Conservation (phyloP, 495 filamentous ascomycete species). For the Barbatosphaeria neglecta region DNA sequence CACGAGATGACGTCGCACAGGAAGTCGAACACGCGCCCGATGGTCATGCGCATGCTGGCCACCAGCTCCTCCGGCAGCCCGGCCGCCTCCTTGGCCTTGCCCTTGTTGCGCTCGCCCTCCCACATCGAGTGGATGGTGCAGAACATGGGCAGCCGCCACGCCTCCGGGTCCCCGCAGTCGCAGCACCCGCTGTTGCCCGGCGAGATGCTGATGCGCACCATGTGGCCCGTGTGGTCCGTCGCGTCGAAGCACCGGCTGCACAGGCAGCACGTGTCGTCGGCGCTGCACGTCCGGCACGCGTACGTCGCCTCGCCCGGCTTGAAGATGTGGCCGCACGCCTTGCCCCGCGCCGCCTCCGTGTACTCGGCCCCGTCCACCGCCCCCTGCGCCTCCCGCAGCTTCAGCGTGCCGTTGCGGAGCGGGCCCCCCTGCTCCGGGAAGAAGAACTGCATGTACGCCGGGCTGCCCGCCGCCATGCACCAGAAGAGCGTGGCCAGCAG, state of each 20-base stretch:
- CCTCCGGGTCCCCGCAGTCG: constrained; percentile 91
- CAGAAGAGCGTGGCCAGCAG: constrained; percentile 73
- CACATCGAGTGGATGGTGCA: constrained; percentile 83
- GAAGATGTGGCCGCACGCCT: constrained; percentile 96
- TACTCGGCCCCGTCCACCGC: constrained; percentile 89
- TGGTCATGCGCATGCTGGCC: constrained; percentile 66
- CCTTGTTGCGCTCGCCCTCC: constrained; percentile 41
- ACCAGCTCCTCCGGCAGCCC: constrained; percentile 61
- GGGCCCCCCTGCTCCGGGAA: constrained; percentile 58
- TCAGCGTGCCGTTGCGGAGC: constrained; percentile 51
- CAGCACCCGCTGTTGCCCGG: constrained; percentile 90
- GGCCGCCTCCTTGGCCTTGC: constrained; percentile 49
- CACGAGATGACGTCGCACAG: constrained; percentile 96
- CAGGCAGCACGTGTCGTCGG: constrained; percentile 76
- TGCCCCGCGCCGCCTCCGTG: constrained; percentile 80
- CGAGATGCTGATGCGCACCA: constrained; percentile 74
- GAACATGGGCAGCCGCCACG: constrained; percentile 76
- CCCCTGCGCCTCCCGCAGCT: constrained; percentile 76
- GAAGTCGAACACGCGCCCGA: constrained; percentile 79
- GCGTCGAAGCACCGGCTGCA: constrained; percentile 89
- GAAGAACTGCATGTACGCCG: constrained; percentile 59
- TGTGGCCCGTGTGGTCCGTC: constrained; percentile 89
- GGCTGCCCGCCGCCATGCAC: constrained; percentile 63
- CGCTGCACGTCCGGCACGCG: constrained; percentile 81
- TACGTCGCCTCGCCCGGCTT: constrained; percentile 85